Evolutionary conservation across 2,329 filamentous ascomycete genomes (phyloP), one percentile per base, ranked within the genome.

Genomic region (Plectosphaerella cucumerina): DNA sequence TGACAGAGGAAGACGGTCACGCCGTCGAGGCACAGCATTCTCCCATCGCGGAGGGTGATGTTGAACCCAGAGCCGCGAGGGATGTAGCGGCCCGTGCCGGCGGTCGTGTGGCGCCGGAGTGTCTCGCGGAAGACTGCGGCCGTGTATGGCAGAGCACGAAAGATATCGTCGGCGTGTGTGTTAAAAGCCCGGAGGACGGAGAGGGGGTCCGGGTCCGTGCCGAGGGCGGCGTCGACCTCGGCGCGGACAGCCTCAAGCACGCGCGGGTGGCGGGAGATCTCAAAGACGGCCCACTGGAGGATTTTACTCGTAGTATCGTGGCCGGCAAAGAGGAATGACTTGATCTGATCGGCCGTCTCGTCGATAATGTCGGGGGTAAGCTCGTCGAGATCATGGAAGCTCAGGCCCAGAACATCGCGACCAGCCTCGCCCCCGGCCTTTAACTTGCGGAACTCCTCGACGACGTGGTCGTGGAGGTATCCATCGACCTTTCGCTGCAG

Each of bases 261-360:
- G 2, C 52, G 51, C 0, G 70, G 68, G 0, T 62, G 61, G 3
- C 61, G 61, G 3, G 65, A 63, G 0, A 73, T 61, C 50, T 70
- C 62, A 53, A 72, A 71, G 18, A 69, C 61, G 1, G 60, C 55
- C 66, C 68, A 73, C 8, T 66, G 59, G 2, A 73, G 56, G 2
- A 66, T 57, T 51, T 65, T 67, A 34, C 64, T 65, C 1, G 70
- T 70, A 3, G 71, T 72, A 53, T 73, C 70, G 43, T 73, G 70
- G 4, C 71, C 70, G 4, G 69, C 70, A 35, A 74, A 69, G 11
- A 72, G 56, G 53, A 74, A 73, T 0, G 65, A 64, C 47, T 67
- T 68, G 31, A 73, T 54, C 53, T 71, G 68, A 48, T 70, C 65
- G 34, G 60, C 62, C 3, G 66, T 68, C 41, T 61, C 57, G 12